Conservation (phyloP, 345 rosid species). For the Populus alba region DNA sequence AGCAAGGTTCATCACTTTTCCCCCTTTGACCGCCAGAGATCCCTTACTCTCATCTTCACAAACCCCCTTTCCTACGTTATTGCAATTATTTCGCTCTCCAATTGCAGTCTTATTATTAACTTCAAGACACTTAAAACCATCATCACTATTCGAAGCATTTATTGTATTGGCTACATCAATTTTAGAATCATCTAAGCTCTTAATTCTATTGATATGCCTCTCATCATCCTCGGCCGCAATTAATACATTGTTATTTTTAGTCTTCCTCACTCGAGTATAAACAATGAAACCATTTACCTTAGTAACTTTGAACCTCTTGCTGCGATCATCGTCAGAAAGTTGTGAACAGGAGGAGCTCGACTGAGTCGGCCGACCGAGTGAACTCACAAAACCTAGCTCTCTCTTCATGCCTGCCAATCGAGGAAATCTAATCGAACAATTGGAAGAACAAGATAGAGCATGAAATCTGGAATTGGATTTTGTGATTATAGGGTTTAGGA, state of each 20-base stretch:
- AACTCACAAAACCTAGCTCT: constrained; percentile 36
- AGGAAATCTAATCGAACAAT: constrained; percentile 11
- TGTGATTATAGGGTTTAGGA: constrained; percentile 5
- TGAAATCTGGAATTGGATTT: not conserved
- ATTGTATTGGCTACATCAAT: constrained; percentile 1
- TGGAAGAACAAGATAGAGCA: not conserved
- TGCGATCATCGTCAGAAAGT: constrained; percentile 35
- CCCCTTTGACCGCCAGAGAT: not conserved
- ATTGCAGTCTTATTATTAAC: constrained; percentile 16
- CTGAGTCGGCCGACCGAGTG: constrained; percentile 5
- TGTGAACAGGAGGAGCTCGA: constrained; percentile 28
- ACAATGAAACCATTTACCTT: constrained; percentile 71
- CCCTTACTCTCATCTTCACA: constrained; percentile 28
- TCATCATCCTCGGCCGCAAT: constrained; percentile 8
- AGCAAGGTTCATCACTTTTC: not conserved
- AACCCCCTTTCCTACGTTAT: constrained; percentile 1
- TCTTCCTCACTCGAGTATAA: constrained; percentile 54
- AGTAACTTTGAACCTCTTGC: constrained; percentile 57
- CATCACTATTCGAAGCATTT: constrained; percentile 15
- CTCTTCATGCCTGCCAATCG: constrained; percentile 56
- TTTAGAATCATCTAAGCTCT: constrained; percentile 20
- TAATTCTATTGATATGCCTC: constrained; percentile 12
- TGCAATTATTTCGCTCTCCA: constrained; percentile 13
- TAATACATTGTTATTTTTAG: not conserved
- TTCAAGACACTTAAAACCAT: constrained; percentile 3